A percentile compares a stretch with the other conserved stretches of the same genome.
Conservation (phyloP, 1,284 basidiomycete species). For the Ganoderma sinense region DNA sequence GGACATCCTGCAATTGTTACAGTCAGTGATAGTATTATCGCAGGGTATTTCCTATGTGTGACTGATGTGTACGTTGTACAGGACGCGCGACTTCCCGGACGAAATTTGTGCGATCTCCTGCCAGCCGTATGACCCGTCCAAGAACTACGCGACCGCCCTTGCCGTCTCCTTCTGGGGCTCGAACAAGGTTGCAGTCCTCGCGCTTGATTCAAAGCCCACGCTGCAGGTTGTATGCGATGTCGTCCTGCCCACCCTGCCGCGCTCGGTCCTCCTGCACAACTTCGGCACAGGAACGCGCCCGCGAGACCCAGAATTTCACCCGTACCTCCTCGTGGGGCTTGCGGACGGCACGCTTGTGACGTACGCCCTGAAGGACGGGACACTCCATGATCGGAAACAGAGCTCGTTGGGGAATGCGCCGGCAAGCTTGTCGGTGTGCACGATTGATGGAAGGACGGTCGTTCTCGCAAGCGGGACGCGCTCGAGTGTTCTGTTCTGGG, state of each 20-base stretch:
- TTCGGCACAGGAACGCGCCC: constrained; percentile 54
- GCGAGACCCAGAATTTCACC: constrained; percentile 47
- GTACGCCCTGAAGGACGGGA: constrained; percentile 56
- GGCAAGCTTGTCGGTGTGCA: constrained; percentile 62
- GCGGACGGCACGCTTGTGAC: constrained; percentile 82
- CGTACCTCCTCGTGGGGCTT: constrained; percentile 80
- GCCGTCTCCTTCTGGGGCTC: constrained; percentile 84
- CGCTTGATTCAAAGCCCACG: constrained; percentile 43
- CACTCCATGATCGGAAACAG: constrained; percentile 62
- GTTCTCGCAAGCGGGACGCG: constrained; percentile 74
- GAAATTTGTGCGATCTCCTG: constrained; percentile 77
- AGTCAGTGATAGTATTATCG: constrained; percentile 37
- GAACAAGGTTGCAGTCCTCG: constrained; percentile 69
- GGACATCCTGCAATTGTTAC: constrained; percentile 45
- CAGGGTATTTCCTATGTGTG: not conserved
- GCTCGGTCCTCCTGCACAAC: constrained; percentile 75
- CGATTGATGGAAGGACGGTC: constrained; percentile 55
- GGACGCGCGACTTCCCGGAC: constrained; percentile 34
- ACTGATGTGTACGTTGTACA: constrained; percentile 12
- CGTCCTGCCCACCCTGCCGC: constrained; percentile 64
- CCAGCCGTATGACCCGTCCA: constrained; percentile 55
- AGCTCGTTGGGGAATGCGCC: constrained; percentile 76
- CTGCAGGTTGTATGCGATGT: constrained; percentile 56
- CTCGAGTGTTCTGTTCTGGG: constrained; percentile 71
- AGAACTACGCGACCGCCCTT: constrained; percentile 55